These are phyloP conservation scores for Trichoderma oligosporum DNA, from an alignment of 2,329 filamentous ascomycete genomes.

Conservation along the genomic window DNA sequence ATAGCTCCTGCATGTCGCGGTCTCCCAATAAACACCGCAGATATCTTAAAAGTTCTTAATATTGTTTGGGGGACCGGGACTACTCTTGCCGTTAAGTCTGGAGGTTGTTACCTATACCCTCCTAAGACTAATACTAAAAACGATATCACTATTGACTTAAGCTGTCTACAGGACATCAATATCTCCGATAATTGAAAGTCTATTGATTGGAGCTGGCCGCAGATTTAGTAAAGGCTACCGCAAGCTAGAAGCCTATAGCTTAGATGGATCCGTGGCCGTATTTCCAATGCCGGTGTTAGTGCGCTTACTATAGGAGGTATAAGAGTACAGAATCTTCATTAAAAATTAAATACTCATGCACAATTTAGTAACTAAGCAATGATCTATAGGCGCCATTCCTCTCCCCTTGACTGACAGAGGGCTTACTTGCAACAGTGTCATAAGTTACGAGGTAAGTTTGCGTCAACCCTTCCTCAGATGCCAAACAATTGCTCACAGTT, in stretches of 20 bases:
- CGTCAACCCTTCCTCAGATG: not conserved
- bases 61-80: not conserved
- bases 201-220: not conserved
- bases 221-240: not conserved
- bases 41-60: not conserved
- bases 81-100: conserved; percentile 1
- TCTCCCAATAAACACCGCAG: not conserved
- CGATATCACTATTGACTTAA: not conserved
- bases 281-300: not conserved
- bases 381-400: not conserved
- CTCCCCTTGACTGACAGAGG: not conserved
- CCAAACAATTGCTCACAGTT: not conserved
- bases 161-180: not conserved
- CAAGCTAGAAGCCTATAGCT: not conserved
- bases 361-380: not conserved
- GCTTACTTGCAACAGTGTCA: not conserved
- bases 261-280: not conserved
- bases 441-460: conserved; percentile 2
- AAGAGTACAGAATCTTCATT: not conserved
- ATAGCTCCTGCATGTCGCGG: not conserved
- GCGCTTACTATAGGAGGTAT: conserved; percentile 1
- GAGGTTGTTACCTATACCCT: not conserved
- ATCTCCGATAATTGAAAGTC: not conserved
- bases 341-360: not conserved
- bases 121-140: not conserved